phyloP scores from a whole-genome alignment of 225 moss, liverwort and hornwort genomes.

The Straminergon stramineum region DNA sequence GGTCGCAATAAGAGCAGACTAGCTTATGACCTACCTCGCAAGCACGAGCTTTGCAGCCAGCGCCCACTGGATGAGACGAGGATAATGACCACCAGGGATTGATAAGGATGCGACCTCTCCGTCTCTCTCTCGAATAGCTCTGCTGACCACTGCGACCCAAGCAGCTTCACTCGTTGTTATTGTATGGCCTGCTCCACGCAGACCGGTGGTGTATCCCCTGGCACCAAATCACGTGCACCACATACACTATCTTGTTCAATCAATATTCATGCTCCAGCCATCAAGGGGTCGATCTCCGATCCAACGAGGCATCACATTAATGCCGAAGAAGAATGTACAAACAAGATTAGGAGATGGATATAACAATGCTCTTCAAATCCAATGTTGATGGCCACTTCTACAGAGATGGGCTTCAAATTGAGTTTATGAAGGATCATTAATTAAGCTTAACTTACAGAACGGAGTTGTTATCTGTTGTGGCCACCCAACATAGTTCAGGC shows the following conservation, averaged over 20 bases:
- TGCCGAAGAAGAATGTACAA: background rate
- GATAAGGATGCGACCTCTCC: background rate
- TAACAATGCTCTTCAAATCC: background rate
- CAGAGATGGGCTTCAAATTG: background rate
- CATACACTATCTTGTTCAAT: background rate
- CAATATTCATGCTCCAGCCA: background rate
- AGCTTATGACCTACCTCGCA: background rate
- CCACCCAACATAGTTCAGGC: slow-evolving; percentile 14
- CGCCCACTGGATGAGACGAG: background rate
- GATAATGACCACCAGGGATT: background rate
- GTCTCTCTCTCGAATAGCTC: slow-evolving; percentile 5
- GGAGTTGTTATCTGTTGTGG: background rate
- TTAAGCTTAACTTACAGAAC: background rate
- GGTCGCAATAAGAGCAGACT: too few relatives aligned
- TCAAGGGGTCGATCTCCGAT: background rate
- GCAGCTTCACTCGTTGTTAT: slow-evolving; percentile 7
- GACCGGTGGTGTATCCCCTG: slow-evolving; percentile 8
- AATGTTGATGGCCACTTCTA: background rate
- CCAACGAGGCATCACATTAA: background rate
- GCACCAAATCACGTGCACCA: background rate
- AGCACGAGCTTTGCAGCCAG: slow-evolving; percentile 10
- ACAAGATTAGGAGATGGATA: background rate
- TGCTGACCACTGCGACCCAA: slow-evolving; percentile 13
- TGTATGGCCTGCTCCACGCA: background rate
- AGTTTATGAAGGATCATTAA: background rate